Evolutionary conservation across 768 basidiomycete species (phyloP), one percentile per base, ranked within the genome.

Genomic region (Suillus placidus): DNA sequence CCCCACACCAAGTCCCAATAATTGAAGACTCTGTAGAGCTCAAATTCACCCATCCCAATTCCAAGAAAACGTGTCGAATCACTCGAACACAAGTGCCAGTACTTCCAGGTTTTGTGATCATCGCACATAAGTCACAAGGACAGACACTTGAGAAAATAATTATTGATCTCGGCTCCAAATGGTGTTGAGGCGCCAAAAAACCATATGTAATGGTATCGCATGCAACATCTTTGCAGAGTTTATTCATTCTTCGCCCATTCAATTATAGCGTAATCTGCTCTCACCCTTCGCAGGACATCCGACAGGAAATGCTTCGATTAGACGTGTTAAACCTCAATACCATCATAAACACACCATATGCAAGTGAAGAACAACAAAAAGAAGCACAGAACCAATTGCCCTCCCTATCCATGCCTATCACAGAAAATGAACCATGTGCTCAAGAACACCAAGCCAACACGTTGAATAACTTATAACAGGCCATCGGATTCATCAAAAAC

Each of bases 181-280:
- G 49, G 49, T 52, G 51, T 7, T 6, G 51, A 8, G 78, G 78
- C 0, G 74, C 73, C 0, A 78, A 82, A 67, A 56, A 76, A 0
- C 77, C 80, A 0, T 83, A 83, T 67, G 80, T 83, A 3, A 83
- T 83, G 80, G 42, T 79, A 0, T 85, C 83, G 4, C 65, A 75
- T 0, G 77, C 72, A 0, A 74, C 63, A 2, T 71, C 67, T 0
- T 63, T 82, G 0, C 43, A 74, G 4, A 77, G 78, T 0, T 42
- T 82, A 5, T 49, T 76, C 0, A 75, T 82, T 4, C 64, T 81
- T 0, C 63, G 80, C 13, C 69, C 69, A 12, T 77, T 76, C 63
- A 20, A 34, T 18, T 42, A 58, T 14, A 47, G 38, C 0, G 67
- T n/a, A 49, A 70, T 74, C 1, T 42, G 47, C 1, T 65, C 65